Percentiles rank a stretch among this genome's conserved stretches.
These are phyloP conservation scores for Globisporangium acanthophoron DNA, from an alignment of 352 stramenopile genomes.

Conservation along the genomic window DNA sequence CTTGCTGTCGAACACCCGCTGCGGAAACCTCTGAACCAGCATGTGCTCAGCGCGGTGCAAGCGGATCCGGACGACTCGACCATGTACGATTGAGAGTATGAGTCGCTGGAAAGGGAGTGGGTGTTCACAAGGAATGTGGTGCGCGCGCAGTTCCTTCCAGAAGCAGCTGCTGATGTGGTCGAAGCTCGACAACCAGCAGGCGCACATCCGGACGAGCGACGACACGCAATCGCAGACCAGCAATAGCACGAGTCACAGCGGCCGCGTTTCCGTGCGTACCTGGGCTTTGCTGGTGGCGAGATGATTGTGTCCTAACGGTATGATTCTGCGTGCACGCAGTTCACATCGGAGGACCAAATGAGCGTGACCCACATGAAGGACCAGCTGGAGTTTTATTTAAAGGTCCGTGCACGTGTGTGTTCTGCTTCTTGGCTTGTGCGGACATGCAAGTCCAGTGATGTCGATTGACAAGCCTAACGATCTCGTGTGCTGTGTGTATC, in stretches of 20 bases:
- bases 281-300: background rate
- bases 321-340: conserved; percentile 14
- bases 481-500: conserved; percentile 9
- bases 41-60: conserved; percentile 28
- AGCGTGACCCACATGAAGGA: conserved; percentile 68
- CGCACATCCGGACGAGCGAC: conserved; percentile 35
- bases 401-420: conserved; percentile 31
- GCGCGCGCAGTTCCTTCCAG: conserved; percentile 43
- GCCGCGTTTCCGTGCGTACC: conserved; percentile 37
- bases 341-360: conserved; percentile 48
- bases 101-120: too few species aligned
- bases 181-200: conserved; percentile 51
- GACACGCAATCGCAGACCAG: conserved; percentile 59
- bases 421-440: too few species aligned
- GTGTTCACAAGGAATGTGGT: background rate
- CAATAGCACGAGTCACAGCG: conserved; percentile 38
- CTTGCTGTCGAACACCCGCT: conserved; percentile 34
- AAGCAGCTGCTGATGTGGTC: conserved; percentile 81
- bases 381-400: conserved; percentile 85
- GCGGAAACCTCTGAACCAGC: conserved; percentile 34
- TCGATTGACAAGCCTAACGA: background rate
- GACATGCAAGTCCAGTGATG: background rate
- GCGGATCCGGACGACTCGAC: conserved; percentile 47
- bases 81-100: conserved; percentile 30
- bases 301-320: background rate